A percentile compares a stretch with the other conserved stretches of the same genome.
These are phyloP conservation scores for Cymbidium sinense DNA, from an alignment of 106 monocot species.

Conservation along the genomic window DNA sequence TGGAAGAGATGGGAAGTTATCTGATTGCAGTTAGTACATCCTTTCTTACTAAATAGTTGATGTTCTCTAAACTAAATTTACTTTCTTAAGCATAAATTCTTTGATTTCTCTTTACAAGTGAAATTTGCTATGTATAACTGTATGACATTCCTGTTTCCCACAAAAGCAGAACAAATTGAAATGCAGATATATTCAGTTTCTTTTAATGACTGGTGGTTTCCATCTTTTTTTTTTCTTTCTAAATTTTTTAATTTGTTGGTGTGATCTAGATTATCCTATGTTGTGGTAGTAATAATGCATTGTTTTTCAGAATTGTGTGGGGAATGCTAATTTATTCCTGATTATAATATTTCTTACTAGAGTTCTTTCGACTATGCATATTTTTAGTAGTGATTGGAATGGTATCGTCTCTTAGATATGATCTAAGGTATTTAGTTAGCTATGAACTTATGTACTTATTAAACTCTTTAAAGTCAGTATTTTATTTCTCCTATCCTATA, in stretches of 20 bases:
- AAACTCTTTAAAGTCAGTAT: not conserved
- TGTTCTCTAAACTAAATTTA: not conserved
- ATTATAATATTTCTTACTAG: not conserved
- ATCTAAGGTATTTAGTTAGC: not conserved
- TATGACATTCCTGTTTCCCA: not conserved
- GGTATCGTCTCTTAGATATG: too few species aligned
- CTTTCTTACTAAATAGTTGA: not conserved
- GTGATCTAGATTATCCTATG: not conserved
- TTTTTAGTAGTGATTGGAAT: not conserved
- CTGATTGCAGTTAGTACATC: conserved; percentile 77
- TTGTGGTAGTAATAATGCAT: not conserved
- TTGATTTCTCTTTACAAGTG: not conserved
- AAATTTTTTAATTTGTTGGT: not conserved
- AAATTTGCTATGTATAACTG: not conserved
- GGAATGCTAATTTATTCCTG: not conserved
- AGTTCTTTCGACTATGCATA: not conserved
- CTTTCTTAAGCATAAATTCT: not conserved
- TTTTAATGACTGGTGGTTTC: not conserved
- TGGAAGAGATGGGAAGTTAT: conserved; percentile 90
- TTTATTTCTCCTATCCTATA: not conserved
- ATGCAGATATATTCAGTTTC: not conserved
- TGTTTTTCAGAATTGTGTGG: not conserved
- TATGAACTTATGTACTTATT: not conserved
- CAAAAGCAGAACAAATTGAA: not conserved
- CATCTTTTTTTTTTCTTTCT: too few species aligned